Conservation (phyloP, 2,329 filamentous ascomycete genomes). For the Pseudohalonectria lignicola region DNA sequence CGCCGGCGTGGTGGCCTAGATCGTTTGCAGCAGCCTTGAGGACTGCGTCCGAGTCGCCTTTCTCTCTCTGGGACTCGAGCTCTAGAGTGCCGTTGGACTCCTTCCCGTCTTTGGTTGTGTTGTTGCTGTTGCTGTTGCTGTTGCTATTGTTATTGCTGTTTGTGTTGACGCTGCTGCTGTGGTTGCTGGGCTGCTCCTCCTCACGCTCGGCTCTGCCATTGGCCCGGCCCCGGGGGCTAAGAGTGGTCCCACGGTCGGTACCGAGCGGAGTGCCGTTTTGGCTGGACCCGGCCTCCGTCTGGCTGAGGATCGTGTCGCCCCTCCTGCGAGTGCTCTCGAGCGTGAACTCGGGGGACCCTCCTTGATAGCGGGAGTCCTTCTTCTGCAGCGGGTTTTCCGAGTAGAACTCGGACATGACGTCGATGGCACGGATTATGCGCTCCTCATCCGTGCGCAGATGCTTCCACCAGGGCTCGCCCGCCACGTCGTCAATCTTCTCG, state of each 20-base stretch:
- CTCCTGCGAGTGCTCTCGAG: constrained; percentile 44
- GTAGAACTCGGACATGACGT: constrained; percentile 62
- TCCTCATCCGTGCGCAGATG: constrained; percentile 59
- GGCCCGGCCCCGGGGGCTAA: constrained; percentile 28
- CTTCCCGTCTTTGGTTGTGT: constrained; percentile 4
- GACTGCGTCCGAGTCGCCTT: constrained; percentile 18
- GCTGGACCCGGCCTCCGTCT: constrained; percentile 33
- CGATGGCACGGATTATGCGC: constrained; percentile 62
- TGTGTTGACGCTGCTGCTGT: constrained; percentile 2
- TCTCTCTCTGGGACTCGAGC: constrained; percentile 5
- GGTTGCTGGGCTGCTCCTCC: constrained; percentile 11
- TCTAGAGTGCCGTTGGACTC: constrained; percentile 3
- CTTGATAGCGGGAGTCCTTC: constrained; percentile 37
- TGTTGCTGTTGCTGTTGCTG: constrained; percentile 4
- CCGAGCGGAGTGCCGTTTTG: constrained; percentile 32
- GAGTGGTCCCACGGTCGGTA: constrained; percentile 31
- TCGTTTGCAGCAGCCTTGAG: constrained; percentile 21
- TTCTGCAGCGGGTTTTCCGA: constrained; percentile 51
- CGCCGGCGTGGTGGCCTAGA: constrained; percentile 12
- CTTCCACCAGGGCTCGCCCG: constrained; percentile 81
- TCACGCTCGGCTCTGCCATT: constrained; percentile 27
- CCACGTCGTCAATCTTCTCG: constrained; percentile 64
- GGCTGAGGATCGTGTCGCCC: constrained; percentile 23
- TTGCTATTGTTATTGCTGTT: constrained; percentile 1
- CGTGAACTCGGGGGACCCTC: constrained; percentile 42